Conservation (phyloP, 2,329 filamentous ascomycete species). For the Fusarium sp. region DNA sequence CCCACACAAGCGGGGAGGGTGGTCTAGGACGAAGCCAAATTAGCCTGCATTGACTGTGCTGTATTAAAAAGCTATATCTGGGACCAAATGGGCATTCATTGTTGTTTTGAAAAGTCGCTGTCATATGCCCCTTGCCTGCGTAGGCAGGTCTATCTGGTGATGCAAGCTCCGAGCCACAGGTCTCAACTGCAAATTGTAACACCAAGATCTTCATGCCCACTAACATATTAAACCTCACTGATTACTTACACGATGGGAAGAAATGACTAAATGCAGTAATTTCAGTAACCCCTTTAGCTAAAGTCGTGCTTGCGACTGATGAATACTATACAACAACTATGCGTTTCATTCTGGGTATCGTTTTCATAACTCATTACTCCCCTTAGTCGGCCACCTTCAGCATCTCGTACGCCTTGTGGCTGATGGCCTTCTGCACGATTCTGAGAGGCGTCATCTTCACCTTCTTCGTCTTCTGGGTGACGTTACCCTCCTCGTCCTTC, state of each 20-base stretch:
- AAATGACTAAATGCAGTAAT: too few species aligned
- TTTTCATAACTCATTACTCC: conserved; percentile 13
- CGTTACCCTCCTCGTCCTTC: conserved; percentile 38
- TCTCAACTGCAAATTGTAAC: not conserved
- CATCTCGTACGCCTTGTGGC: conserved; percentile 65
- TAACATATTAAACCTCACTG: not conserved
- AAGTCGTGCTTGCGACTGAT: not conserved
- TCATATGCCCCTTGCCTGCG: rapidly evolving
- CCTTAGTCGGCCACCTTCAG: conserved; percentile 62
- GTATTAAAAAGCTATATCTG: not conserved
- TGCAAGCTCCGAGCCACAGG: rapidly evolving
- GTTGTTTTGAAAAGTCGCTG: not conserved
- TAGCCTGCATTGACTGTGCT: not conserved
- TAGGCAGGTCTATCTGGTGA: not conserved
- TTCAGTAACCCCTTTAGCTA: too few species aligned
- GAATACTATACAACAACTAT: not conserved
- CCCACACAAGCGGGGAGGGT: not conserved
- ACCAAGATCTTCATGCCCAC: not conserved
- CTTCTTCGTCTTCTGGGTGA: conserved; percentile 44
- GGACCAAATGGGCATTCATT: not conserved
- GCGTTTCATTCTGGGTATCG: conserved; percentile 31
- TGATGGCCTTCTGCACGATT: conserved; percentile 60
- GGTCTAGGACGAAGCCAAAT: not conserved
- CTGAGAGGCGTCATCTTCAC: conserved; percentile 54
- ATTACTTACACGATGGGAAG: not conserved